These are phyloP conservation scores for Penicillium turbatum DNA, from an alignment of 495 filamentous ascomycete species.

Conservation along the genomic window DNA sequence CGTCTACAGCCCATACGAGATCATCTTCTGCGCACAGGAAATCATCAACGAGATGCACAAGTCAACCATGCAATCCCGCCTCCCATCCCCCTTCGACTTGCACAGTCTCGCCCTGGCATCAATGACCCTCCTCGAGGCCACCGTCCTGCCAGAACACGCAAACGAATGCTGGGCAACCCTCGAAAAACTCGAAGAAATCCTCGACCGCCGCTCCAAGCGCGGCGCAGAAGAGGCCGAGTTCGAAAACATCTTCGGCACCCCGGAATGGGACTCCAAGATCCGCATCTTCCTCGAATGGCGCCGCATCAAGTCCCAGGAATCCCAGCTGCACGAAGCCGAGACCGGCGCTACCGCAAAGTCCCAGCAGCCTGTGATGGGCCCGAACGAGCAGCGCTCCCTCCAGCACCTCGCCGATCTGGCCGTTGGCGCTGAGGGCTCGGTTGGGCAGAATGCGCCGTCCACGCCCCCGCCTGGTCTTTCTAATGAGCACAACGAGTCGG, in stretches of 20 bases:
- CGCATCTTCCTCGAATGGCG: constrained; percentile 46
- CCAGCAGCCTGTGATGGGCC: constrained; percentile 40
- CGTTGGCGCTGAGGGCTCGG: constrained; percentile 43
- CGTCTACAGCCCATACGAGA: constrained; percentile 52
- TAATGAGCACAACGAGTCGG: constrained; percentile 28
- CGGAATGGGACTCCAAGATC: constrained; percentile 44
- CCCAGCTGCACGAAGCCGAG: constrained; percentile 34
- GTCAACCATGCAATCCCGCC: constrained; percentile 42
- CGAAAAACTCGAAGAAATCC: constrained; percentile 43
- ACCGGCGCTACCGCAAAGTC: constrained; percentile 18
- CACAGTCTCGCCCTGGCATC: constrained; percentile 67
- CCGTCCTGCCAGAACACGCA: constrained; percentile 44
- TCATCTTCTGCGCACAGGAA: constrained; percentile 59
- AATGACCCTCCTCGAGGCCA: constrained; percentile 63
- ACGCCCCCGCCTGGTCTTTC: constrained; percentile 33
- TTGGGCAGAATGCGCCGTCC: constrained; percentile 31
- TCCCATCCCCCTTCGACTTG: constrained; percentile 59
- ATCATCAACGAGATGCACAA: constrained; percentile 54
- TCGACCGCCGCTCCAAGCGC: constrained; percentile 36
- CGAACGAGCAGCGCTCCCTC: constrained; percentile 49
- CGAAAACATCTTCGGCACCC: constrained; percentile 37
- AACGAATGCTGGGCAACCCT: constrained; percentile 44
- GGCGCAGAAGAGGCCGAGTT: constrained; percentile 28
- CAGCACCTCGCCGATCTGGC: constrained; percentile 65
- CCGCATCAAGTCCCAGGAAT: constrained; percentile 38